Percentiles rank a stretch among this genome's conserved stretches.
These are phyloP conservation scores for Linaria vulgaris DNA, from an alignment of 257 asterid genomes.

Conservation along the genomic window DNA sequence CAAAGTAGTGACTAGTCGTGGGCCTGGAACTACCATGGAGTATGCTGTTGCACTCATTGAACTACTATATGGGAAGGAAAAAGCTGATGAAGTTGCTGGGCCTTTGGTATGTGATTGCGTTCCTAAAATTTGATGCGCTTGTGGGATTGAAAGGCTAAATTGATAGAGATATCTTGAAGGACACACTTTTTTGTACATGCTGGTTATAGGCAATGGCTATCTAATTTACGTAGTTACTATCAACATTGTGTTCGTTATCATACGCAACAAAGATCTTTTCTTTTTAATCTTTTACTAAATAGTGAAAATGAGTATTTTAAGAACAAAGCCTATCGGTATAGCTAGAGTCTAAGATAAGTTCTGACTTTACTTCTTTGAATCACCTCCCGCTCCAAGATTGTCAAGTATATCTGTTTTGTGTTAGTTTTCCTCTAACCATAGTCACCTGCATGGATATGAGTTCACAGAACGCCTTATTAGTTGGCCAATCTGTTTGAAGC, in stretches of 20 bases:
- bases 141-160: neutral
- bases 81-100: constrained; percentile 75
- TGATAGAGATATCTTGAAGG: neutral
- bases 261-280: neutral
- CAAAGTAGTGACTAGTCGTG: constrained; percentile 87
- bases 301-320: too few relatives aligned
- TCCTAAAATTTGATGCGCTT: neutral
- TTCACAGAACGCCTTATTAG: too few relatives aligned
- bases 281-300: too few relatives aligned
- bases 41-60: constrained; percentile 78
- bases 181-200: neutral
- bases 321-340: too few relatives aligned
- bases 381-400: too few relatives aligned
- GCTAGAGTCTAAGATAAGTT: too few relatives aligned
- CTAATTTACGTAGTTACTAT: neutral
- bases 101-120: constrained; percentile 61
- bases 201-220: neutral
- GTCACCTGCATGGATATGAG: too few relatives aligned
- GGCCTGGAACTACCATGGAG: constrained; percentile 93
- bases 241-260: neutral
- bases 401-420: too few relatives aligned
- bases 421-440: too few relatives aligned
- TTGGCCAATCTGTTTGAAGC: neutral
- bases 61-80: constrained; percentile 74
- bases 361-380: too few relatives aligned